These are phyloP conservation scores for Talaromyces liani DNA, from an alignment of 495 filamentous ascomycete species.

Conservation along the genomic window DNA sequence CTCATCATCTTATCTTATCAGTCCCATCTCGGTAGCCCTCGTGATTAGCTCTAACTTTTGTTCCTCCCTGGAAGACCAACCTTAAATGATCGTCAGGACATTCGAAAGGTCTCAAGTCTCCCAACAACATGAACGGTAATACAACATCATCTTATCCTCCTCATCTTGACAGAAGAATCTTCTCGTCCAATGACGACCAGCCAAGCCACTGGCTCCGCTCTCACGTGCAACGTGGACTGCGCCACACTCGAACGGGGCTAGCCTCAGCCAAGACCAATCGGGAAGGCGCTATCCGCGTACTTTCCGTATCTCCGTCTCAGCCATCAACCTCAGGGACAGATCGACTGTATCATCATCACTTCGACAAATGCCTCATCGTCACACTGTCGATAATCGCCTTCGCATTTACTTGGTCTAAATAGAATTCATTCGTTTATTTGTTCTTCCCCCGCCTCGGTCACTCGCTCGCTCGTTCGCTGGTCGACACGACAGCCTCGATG, in stretches of 20 bases:
- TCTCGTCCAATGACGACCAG: background rate
- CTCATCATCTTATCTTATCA: background rate
- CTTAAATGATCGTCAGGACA: background rate
- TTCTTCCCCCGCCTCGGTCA: background rate
- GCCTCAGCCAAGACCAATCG: background rate
- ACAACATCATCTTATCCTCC: background rate
- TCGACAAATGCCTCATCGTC: background rate
- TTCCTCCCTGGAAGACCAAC: background rate
- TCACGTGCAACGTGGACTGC: background rate
- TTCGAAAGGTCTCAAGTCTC: background rate
- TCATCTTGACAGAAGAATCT: background rate
- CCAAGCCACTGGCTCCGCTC: background rate
- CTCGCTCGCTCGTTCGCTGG: conserved; percentile 1
- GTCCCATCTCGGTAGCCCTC: background rate
- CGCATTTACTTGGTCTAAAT: background rate
- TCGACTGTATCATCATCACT: background rate
- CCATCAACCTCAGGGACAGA: background rate
- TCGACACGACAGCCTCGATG: conserved; percentile 8
- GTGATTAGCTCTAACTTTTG: background rate
- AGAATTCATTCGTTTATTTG: background rate
- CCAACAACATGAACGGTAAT: background rate
- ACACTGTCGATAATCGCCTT: background rate
- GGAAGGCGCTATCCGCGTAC: background rate
- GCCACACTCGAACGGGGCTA: background rate
- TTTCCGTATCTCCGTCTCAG: background rate